Percentiles rank a stretch among this genome's conserved stretches.
Conservation (phyloP, 352 stramenopile species). For the Phytophthora colocasiae region DNA sequence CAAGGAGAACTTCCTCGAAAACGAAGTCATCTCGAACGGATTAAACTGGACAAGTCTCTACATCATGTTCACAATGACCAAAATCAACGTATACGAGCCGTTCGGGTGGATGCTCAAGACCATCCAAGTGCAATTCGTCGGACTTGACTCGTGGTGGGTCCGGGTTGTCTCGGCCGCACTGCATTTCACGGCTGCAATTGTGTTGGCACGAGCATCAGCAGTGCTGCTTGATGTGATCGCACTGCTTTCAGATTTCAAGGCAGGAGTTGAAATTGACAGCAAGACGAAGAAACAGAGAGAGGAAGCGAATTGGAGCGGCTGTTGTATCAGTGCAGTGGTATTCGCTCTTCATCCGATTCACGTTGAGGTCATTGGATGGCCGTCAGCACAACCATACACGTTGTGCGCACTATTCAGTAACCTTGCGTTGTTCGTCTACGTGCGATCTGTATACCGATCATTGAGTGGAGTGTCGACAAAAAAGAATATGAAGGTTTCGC, state of each 20-base stretch:
- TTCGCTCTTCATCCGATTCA: constrained; percentile 70
- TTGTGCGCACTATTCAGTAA: constrained; percentile 61
- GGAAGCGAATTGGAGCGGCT: constrained; percentile 27
- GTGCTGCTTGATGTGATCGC: constrained; percentile 35
- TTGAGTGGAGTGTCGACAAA: neutral
- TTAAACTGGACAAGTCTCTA: constrained; percentile 43
- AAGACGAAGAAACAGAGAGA: neutral
- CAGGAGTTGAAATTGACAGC: neutral
- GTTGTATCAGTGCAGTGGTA: constrained; percentile 52
- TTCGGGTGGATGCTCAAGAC: constrained; percentile 75
- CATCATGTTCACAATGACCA: constrained; percentile 56
- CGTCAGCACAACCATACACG: constrained; percentile 74
- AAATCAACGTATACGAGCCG: constrained; percentile 77
- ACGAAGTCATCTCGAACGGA: constrained; percentile 48
- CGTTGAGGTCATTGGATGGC: constrained; percentile 74
- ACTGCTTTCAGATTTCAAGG: constrained; percentile 19
- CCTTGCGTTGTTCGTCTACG: constrained; percentile 47
- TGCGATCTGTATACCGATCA: constrained; percentile 12
- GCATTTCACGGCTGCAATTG: constrained; percentile 38
- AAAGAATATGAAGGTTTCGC: constrained; percentile 1
- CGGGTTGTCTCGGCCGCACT: constrained; percentile 53
- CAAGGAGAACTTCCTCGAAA: constrained; percentile 62
- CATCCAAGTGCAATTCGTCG: constrained; percentile 39
- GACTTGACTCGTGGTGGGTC: constrained; percentile 46
- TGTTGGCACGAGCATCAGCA: constrained; percentile 40